Evolutionary conservation across 2,329 filamentous ascomycete species (phyloP).

Genomic region (Trichoderma gracile): DNA sequence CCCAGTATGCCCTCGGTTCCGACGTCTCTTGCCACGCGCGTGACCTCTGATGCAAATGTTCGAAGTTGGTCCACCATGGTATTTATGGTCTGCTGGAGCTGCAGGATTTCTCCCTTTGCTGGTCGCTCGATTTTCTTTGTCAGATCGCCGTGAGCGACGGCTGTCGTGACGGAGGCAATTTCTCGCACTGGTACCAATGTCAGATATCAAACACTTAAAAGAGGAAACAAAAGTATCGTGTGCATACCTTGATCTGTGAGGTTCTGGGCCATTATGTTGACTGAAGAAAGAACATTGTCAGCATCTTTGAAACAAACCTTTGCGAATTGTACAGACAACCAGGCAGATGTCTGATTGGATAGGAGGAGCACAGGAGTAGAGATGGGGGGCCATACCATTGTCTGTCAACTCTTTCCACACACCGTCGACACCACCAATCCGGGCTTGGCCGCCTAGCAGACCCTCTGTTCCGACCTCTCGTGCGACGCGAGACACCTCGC

Average conservation of each 20-base stretch:
- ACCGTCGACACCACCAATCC: conserved; percentile 90
- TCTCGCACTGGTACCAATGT: conserved; percentile 61
- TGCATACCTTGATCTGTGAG: conserved; percentile 68
- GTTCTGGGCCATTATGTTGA: conserved; percentile 83
- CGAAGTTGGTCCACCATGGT: conserved; percentile 86
- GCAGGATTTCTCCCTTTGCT: conserved; percentile 77
- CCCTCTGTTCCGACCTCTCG: conserved; percentile 96
- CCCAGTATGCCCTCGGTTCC: conserved; percentile 81
- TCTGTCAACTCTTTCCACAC: conserved; percentile 97
- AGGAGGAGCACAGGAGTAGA: not conserved
- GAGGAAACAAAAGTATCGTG: no score
- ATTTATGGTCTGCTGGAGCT: conserved; percentile 83
- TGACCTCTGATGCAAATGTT: conserved; percentile 82
- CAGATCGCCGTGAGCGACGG: conserved; percentile 78
- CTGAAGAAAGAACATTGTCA: conserved; percentile 42
- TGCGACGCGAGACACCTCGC: conserved; percentile 90
- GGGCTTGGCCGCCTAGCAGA: conserved; percentile 88
- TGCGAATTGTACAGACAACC: no score
- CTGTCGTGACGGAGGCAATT: conserved; percentile 81
- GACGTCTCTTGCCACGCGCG: conserved; percentile 78
- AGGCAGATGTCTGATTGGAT: no score
- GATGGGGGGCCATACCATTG: conserved; percentile 56
- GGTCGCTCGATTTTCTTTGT: conserved; percentile 83
- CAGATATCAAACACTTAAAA: not conserved
- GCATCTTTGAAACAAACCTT: not conserved